These are phyloP conservation scores for Wallacemonas collosoma DNA, from an alignment of 208 protist genomes.

Conservation along the genomic window DNA sequence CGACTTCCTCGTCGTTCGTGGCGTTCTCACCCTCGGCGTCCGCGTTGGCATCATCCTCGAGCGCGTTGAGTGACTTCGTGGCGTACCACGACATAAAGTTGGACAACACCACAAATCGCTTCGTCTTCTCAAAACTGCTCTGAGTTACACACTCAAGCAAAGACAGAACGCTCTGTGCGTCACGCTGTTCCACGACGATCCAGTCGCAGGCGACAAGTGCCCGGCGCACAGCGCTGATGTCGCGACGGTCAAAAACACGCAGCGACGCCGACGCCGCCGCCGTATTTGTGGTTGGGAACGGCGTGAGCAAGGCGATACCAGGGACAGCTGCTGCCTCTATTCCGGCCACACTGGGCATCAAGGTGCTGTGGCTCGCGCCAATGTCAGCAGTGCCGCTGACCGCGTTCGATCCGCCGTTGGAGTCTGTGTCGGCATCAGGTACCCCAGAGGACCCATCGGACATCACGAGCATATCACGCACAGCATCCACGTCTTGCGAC, in stretches of 20 bases:
- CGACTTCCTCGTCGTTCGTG: constrained; percentile 24
- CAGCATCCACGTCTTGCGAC: constrained; percentile 42
- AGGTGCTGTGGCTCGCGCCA: constrained; percentile 15
- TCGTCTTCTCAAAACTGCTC: constrained; percentile 61
- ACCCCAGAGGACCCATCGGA: background rate
- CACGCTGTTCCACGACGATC: constrained; percentile 83
- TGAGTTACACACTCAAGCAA: constrained; percentile 73
- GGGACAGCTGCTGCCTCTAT: constrained; percentile 2
- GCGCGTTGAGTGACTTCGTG: constrained; percentile 59
- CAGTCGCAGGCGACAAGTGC: constrained; percentile 71
- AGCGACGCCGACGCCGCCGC: constrained; percentile 14
- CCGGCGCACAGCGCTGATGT: constrained; percentile 48
- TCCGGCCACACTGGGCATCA: constrained; percentile 16
- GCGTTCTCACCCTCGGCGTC: constrained; percentile 27
- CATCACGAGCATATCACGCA: constrained; percentile 19
- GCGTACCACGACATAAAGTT: constrained; percentile 91
- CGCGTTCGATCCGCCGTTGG: background rate
- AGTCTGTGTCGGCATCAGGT: background rate
- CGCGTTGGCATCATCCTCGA: constrained; percentile 26
- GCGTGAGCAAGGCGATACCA: background rate
- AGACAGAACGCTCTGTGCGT: constrained; percentile 84
- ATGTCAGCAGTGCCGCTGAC: constrained; percentile 1
- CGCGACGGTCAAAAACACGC: constrained; percentile 58
- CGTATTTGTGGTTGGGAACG: background rate
- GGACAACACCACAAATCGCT: constrained; percentile 88